Percentiles rank a stretch among this genome's conserved stretches.
Conservation (phyloP, 148 eudicot genomes). For the Cornus kousa region DNA sequence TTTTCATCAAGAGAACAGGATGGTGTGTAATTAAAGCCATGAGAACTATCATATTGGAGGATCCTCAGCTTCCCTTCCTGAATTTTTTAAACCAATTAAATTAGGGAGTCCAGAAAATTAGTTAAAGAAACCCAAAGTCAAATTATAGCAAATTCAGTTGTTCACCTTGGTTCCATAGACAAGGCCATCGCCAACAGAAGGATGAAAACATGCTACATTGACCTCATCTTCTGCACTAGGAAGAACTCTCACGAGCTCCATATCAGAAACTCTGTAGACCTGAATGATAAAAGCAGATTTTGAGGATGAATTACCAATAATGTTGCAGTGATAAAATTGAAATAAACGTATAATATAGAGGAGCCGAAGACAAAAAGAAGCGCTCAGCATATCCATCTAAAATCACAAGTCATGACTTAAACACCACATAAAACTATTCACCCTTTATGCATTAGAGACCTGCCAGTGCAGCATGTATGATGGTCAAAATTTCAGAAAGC, state of each 20-base stretch:
- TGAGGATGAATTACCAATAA: neutral
- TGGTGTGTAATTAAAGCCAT: constrained; percentile 31
- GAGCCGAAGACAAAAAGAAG: neutral
- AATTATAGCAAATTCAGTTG: neutral
- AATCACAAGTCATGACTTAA: neutral
- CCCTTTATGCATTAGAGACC: neutral
- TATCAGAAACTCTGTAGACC: constrained; percentile 94
- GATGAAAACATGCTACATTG: constrained; percentile 99
- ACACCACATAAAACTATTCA: neutral
- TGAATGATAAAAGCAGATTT: constrained; percentile 25
- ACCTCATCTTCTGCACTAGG: constrained; percentile 99
- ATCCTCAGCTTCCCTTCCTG: constrained; percentile 99
- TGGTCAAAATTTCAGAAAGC: neutral
- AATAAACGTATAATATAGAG: neutral
- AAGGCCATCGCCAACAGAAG: constrained; percentile 87
- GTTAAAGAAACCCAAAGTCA: neutral
- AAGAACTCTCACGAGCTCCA: constrained; percentile 98
- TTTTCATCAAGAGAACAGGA: constrained; percentile 57
- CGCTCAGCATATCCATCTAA: neutral
- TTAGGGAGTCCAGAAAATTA: constrained; percentile 8
- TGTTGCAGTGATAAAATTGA: neutral
- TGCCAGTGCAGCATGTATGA: neutral
- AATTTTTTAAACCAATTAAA: constrained; percentile 16
- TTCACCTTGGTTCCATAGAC: constrained; percentile 97
- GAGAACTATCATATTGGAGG: constrained; percentile 64